Evolutionary conservation across 1,284 basidiomycete species (phyloP), one percentile per base, ranked within the genome.

Genomic region (Marasmius sp.): DNA sequence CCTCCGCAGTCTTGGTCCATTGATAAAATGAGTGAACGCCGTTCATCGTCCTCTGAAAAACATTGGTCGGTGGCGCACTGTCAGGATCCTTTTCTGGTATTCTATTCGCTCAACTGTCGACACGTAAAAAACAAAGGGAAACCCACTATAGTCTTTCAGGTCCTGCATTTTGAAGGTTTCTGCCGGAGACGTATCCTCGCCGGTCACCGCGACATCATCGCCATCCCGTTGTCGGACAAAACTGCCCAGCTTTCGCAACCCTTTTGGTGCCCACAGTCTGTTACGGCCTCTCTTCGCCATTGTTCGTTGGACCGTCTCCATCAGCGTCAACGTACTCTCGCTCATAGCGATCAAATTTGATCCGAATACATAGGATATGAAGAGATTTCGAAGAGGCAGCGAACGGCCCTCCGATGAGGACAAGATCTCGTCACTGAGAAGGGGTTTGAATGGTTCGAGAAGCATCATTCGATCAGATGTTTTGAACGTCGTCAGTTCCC

Each of bases 201-300:
- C 59, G 9, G 57, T 49, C 10, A 47, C 58, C 18, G 49, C 58
- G 9, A 41, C 72, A 22, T 63, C 72, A 20, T 64, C 65, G 20
- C 68, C 70, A 5, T 66, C 67, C 34, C 68, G 66, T 47, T 67
- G 70, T 16, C 69, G 70, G 6, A 79, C 57, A 37, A 77, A 65
- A 60, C 76, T 77, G 59, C 78, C 77, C 0, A 85, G 67, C 57
- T 75, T 70, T 60, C 85, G 67, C 45, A 85, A 61, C 12, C 79
- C 79, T 56, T 76, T 81, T 27, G 85, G 85, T 34, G 77, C 79
- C 85, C 84, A 86, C 51, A 86, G 63, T 57, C 80, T 70, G 60
- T 78, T 79, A 50, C 64, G 64, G 54, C 65, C 70, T 9, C 82
- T 72, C 63, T 79, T 80, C 54, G 67, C 64, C 11, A 75, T 75